Base-by-base conservation (phyloP, 345 rosid genomes). In the Iberis pinnata region DNA sequence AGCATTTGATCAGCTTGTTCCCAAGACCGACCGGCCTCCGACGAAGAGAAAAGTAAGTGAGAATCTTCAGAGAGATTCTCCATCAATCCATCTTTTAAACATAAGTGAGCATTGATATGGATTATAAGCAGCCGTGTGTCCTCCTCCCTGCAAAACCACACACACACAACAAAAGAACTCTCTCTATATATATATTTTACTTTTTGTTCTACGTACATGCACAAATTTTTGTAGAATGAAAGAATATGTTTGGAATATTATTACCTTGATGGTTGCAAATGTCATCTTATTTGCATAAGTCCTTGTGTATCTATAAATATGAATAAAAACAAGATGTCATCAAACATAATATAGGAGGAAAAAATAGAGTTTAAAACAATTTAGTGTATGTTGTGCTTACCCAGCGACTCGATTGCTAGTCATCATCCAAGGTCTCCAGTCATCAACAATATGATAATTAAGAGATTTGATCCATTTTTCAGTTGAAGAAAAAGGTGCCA, bases 251-350 rank as follows among this genome's bases (percentile, higher is more conserved):
- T 42, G 9, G 53, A 18, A 48, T 25, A 12, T 16, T 5, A 52
- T 58, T 61, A 57, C 96, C 82, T 84, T 88, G 4, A 82, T 65
- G 17, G 88, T 88, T 14, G 88, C 89, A 56, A 74, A 88, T 49
- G 89, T 75, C 96, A 84, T 78, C 18, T 43, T 57, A 44, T 80
- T 88, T 0, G 82, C 52, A 40, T 82, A 82, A 15, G 73, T 73
- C 64, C 93, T 80, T 2, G 82, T 76, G 33, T 26, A 65, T 15
- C 64, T 65, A 19, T 20, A 17, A 65, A 41, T 26, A 63, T 1
- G 0, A 4, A n/a, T n/a, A n/a, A n/a, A n/a, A n/a, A n/a, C n/a
- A n/a, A n/a, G n/a, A n/a, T n/a, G n/a, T n/a, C n/a, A n/a, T n/a
- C n/a, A n/a, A n/a, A n/a, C n/a, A n/a, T n/a, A n/a, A n/a, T n/a